Conservation (phyloP, 108 stramenopile species). For the Nannochloropsis oceanica region DNA sequence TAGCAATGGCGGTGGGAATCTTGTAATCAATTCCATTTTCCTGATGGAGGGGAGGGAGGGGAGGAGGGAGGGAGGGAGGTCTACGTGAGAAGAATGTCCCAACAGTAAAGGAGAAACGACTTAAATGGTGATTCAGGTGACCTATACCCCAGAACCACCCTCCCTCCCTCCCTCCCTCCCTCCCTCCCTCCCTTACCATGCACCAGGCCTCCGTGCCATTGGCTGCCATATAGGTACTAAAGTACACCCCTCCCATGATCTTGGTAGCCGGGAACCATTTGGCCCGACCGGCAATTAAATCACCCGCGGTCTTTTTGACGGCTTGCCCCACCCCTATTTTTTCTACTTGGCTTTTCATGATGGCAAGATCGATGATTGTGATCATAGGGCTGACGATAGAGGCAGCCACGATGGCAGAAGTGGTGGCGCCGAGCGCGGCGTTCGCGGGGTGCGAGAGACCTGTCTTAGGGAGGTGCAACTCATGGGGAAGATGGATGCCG, state of each 20-base stretch:
- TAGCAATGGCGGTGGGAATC: not conserved
- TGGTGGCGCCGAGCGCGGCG: not conserved
- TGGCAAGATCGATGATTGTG: not conserved
- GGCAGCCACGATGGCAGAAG: not conserved
- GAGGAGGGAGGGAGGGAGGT: not conserved
- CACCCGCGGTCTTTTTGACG: not conserved
- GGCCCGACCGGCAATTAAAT: not conserved
- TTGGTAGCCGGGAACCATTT: not conserved
- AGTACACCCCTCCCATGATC: not conserved
- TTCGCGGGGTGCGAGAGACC: not conserved
- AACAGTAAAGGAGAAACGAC: not conserved
- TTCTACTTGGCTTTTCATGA: not conserved
- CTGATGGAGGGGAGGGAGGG: not conserved
- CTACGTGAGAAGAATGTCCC: too few species aligned
- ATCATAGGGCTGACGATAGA: not conserved
- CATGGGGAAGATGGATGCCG: not conserved
- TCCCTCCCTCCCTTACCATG: not conserved
- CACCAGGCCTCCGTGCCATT: not conserved
- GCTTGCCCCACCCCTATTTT: not conserved
- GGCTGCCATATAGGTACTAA: not conserved
- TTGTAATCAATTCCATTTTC: not conserved
- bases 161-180: not conserved
- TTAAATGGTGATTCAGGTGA: not conserved
- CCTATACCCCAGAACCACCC: not conserved
- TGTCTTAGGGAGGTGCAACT: not conserved